Conservation (phyloP, 768 basidiomycete species). For the Strobilomyces echinocephalus region DNA sequence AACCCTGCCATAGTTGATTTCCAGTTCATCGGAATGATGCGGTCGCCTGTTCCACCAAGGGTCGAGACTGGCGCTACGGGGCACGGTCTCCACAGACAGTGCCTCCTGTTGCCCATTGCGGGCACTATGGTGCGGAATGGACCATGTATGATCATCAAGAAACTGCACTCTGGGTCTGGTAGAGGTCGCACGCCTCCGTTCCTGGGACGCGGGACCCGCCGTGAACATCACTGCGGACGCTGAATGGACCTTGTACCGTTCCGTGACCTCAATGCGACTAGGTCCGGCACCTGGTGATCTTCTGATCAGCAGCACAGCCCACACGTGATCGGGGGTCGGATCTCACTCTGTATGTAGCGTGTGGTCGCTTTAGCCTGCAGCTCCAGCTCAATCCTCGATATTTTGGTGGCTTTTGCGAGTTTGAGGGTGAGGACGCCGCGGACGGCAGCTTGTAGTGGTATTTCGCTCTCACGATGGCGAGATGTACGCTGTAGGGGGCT, state of each 20-base stretch:
- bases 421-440: constrained; percentile 62
- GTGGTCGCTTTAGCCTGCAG: constrained; percentile 67
- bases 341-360: constrained; percentile 83
- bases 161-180: constrained; percentile 16
- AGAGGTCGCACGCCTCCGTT: constrained; percentile 9
- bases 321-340: not conserved
- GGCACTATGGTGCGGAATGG: not conserved
- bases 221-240: constrained; percentile 70
- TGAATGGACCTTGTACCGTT: constrained; percentile 72
- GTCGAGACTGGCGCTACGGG: constrained; percentile 11
- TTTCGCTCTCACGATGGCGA: constrained; percentile 23
- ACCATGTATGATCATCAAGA: constrained; percentile 1
- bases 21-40: constrained; percentile 8
- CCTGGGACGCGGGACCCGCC: constrained; percentile 42
- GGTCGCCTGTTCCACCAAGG: constrained; percentile 6
- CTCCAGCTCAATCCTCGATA: constrained; percentile 80
- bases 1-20: not conserved
- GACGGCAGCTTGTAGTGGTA: constrained; percentile 56
- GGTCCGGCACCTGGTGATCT: constrained; percentile 54
- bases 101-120: not conserved
- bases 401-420: constrained; percentile 72
- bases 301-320: not conserved
- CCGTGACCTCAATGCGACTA: constrained; percentile 67
- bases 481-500: constrained; percentile 33
- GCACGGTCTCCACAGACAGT: not conserved